phyloP scores from a whole-genome alignment of 805 yeast species.

The Myxozyma sirexii region DNA sequence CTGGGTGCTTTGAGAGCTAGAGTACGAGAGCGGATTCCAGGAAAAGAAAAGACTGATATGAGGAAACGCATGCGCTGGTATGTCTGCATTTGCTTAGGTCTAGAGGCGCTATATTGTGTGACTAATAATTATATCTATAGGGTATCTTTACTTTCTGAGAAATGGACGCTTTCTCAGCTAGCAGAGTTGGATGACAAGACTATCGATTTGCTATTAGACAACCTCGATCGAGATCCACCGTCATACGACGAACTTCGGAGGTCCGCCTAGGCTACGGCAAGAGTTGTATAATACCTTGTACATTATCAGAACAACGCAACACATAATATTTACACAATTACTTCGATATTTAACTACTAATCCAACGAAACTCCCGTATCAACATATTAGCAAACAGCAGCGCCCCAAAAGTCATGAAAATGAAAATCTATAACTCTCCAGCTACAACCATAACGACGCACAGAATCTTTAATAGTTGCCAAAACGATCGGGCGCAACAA shows the following conservation, averaged over 20 bases:
- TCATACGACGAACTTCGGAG: slow-evolving; percentile 1
- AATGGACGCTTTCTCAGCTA: slow-evolving; percentile 27
- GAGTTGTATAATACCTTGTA: background rate
- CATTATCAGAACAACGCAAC: background rate
- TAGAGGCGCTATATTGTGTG: too few relatives aligned
- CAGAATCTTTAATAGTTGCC: slow-evolving; percentile 12
- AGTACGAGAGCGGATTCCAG: slow-evolving; percentile 26
- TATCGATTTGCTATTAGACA: slow-evolving; percentile 9
- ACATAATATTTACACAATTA: too few relatives aligned
- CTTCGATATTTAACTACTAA: too few relatives aligned
- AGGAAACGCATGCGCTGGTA: slow-evolving; percentile 32
- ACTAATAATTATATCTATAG: background rate
- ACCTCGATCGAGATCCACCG: slow-evolving; percentile 28
- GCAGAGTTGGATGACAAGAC: slow-evolving; percentile 18
- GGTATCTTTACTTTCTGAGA: slow-evolving; percentile 28
- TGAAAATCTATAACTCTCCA: background rate
- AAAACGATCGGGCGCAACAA: slow-evolving; percentile 86
- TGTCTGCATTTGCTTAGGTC: background rate
- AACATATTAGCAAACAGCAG: background rate
- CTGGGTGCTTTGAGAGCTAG: slow-evolving; percentile 25
- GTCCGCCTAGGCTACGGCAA: background rate
- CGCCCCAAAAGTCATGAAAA: background rate
- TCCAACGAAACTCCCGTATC: too few relatives aligned
- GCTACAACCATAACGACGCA: background rate
- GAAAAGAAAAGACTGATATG: slow-evolving; percentile 11